Evolutionary conservation across 164 flowering plant species (phyloP).

Genomic region (Magnolia sinica): DNA sequence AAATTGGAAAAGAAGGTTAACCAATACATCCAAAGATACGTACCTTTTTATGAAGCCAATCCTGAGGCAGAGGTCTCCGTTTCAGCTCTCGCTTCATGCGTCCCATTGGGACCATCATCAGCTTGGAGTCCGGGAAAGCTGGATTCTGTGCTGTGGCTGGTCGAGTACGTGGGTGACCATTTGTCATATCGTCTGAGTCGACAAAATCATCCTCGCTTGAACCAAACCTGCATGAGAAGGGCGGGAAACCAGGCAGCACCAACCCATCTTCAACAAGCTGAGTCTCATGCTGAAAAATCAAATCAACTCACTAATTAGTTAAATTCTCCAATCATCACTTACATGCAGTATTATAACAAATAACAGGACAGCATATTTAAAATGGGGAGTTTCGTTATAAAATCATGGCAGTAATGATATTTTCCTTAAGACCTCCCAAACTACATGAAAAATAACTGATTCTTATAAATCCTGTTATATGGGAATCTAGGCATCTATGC

Average conservation of each 20-base stretch:
- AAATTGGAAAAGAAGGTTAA: not conserved
- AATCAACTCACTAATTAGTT: not conserved
- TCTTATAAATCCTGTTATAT: no score
- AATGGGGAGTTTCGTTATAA: not conserved
- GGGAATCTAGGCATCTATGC: no score
- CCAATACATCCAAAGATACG: not conserved
- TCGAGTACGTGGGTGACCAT: slow-evolving; percentile 37
- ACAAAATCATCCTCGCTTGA: slow-evolving; percentile 82
- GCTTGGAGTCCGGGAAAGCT: slow-evolving; percentile 45
- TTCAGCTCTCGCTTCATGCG: slow-evolving; percentile 59
- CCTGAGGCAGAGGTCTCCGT: slow-evolving; percentile 44
- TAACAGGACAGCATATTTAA: not conserved
- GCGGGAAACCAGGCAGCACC: slow-evolving; percentile 59
- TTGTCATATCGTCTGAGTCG: slow-evolving; percentile 76
- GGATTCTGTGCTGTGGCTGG: slow-evolving; percentile 38
- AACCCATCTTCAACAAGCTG: slow-evolving; percentile 86
- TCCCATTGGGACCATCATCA: slow-evolving; percentile 37
- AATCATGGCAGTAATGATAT: not conserved
- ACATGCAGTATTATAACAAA: not conserved
- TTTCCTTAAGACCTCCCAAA: no score
- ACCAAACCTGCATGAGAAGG: slow-evolving; percentile 51
- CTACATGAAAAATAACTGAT: no score
- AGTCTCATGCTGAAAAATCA: slow-evolving; percentile 32
- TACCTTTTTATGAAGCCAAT: slow-evolving; percentile 87
- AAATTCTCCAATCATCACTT: not conserved